Base-by-base conservation (phyloP, 371 early-diverging fungal genomes). In the Thermomucor indicae-seudaticae region DNA sequence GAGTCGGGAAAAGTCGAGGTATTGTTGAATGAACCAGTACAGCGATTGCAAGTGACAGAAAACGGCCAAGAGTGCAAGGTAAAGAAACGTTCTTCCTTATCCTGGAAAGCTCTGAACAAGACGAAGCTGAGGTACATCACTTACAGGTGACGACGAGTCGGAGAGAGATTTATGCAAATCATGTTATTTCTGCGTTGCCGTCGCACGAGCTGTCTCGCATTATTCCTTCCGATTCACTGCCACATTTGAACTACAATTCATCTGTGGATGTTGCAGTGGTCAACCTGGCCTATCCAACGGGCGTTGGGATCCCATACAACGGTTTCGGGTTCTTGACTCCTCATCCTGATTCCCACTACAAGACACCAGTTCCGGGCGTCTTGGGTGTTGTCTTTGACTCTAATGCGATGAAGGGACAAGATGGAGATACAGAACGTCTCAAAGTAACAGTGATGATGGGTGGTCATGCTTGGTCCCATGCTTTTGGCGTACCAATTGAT, bases 271-370 rank as follows among this genome's bases (percentile, higher is more conserved):
- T 96, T 0, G 94, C 86, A 0, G 93, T 93, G 3, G 91, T 92
- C n/a, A 95, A 94, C 51, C 61, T 94, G 12, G 81, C 87, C 3
- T 95, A 84, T 59, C 32, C 51, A 0, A 58, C 71, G 0, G 51
- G 53, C 6, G 67, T 65, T 22, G 52, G 68, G 22, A 53, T 84
- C 2, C 75, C 72, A 0, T 71, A 84, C 30, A 69, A 81, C 39
- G 97, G 95, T 0, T 96, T 96, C 69, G 97, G 97, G 0, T 94
- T 89, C 58, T 79, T 96, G 30, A 84, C 93, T 0, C 95, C 96
- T 0, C 70, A 78, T 47, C 75, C 77, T 23, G 65, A 71, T 16
- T 72, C 78, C 16, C 48, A 67, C 8, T 62, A 65, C 16, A 49
- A 42, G 1, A 42, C 61, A 16, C 69, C 69, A 2, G 56, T 72